Conservation (phyloP, 23 red algal species). For the Gracilariopsis chorda region DNA sequence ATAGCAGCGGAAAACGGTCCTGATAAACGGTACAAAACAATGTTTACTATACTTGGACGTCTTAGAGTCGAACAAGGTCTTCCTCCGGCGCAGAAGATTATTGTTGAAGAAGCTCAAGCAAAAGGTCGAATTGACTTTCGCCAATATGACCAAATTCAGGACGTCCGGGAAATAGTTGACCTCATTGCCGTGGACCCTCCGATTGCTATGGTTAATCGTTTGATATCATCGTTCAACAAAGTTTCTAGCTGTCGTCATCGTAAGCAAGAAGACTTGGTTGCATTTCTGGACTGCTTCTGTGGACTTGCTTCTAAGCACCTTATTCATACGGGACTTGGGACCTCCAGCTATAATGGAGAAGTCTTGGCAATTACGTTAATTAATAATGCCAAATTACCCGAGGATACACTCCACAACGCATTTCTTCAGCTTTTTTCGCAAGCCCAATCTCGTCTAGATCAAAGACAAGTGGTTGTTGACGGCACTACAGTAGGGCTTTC, state of each 20-base stretch:
- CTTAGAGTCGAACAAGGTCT: neutral
- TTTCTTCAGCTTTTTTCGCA: neutral
- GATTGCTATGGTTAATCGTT: neutral
- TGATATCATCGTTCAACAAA: conserved; percentile 31
- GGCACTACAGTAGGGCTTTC: neutral
- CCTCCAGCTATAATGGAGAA: too few species aligned
- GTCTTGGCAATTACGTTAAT: too few species aligned
- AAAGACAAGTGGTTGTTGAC: neutral
- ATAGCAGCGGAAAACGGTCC: neutral
- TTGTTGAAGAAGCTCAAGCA: conserved; percentile 6
- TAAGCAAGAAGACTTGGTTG: neutral
- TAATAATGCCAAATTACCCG: too few species aligned
- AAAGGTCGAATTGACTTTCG: neutral
- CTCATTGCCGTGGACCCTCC: conserved; percentile 22
- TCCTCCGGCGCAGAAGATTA: neutral
- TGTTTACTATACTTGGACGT: conserved; percentile 18
- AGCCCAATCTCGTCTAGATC: neutral
- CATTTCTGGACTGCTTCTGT: too few species aligned
- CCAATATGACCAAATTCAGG: neutral
- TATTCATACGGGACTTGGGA: too few species aligned
- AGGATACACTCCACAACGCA: neutral
- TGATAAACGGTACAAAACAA: neutral
- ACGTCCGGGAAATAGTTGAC: neutral
- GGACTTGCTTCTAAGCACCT: too few species aligned
- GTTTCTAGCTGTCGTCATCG: neutral